Evolutionary conservation across 148 eudicot species (phyloP).

Genomic region (Euryodendron excelsum): DNA sequence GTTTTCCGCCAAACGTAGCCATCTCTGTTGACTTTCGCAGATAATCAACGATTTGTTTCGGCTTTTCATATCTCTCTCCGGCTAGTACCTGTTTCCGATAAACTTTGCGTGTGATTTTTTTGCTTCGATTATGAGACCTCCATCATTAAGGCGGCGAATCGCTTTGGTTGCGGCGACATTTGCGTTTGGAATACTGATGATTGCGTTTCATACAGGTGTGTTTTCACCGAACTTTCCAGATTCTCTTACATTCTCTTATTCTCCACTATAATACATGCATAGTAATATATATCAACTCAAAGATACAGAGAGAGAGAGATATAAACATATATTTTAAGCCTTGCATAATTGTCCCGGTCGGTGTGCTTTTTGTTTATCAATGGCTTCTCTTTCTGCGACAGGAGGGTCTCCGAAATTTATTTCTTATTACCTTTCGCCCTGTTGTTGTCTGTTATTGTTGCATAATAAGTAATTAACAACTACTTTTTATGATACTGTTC

Average conservation of each 20-base stretch:
- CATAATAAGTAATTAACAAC: not conserved
- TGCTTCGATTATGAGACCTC: not conserved
- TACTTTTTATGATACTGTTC: not conserved
- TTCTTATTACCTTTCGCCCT: not conserved
- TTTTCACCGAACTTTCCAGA: not conserved
- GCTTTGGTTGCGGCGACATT: slow-evolving; percentile 39
- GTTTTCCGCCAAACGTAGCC: not conserved
- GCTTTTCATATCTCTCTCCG: not conserved
- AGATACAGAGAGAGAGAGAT: not conserved
- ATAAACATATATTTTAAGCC: not conserved
- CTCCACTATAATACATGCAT: not conserved
- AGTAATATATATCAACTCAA: not conserved
- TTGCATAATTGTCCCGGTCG: not conserved
- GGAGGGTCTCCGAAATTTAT: not conserved
- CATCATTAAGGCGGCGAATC: slow-evolving; percentile 23
- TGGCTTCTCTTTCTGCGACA: slow-evolving; percentile 7
- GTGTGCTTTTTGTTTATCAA: slow-evolving; percentile 3
- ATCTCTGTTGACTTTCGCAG: not conserved
- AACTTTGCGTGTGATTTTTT: not conserved
- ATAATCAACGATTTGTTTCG: not conserved
- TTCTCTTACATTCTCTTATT: not conserved
- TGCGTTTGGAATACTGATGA: slow-evolving; percentile 28
- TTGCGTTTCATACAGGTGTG: slow-evolving; percentile 25
- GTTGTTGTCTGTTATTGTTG: not conserved
- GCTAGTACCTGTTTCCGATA: not conserved